These are phyloP conservation scores for Eremomyces bilateralis DNA, from an alignment of 495 filamentous ascomycete species.

Conservation along the genomic window DNA sequence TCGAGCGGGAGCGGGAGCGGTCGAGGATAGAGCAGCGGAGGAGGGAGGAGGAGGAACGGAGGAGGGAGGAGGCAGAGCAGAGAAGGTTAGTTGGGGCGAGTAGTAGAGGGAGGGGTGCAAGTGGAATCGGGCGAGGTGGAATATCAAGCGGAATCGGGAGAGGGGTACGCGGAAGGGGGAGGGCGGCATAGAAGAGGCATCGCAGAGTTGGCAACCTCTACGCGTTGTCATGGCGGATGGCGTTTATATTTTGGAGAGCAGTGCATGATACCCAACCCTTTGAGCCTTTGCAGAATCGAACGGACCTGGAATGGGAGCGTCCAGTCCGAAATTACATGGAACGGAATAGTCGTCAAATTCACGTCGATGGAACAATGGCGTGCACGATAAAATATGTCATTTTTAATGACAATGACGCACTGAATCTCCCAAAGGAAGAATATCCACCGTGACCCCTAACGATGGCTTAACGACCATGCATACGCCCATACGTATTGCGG, in stretches of 20 bases:
- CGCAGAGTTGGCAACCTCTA: background rate
- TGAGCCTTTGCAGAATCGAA: background rate
- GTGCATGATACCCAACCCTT: background rate
- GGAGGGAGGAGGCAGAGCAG: conserved; percentile 52
- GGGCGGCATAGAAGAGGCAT: conserved; percentile 1
- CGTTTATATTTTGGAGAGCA: background rate
- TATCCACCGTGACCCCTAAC: too few relatives aligned
- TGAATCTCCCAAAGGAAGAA: too few relatives aligned
- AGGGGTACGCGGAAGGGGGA: conserved; percentile 9
- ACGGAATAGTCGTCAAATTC: too few relatives aligned
- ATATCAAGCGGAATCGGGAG: conserved; percentile 12
- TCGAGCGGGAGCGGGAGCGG: conserved; percentile 21
- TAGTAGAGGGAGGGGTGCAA: conserved; percentile 18
- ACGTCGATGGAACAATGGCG: too few relatives aligned
- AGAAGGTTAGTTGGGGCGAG: conserved; percentile 26
- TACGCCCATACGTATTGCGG: too few relatives aligned
- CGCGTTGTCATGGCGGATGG: background rate
- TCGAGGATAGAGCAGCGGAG: conserved; percentile 55
- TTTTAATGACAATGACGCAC: too few relatives aligned
- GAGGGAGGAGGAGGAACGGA: conserved; percentile 48
- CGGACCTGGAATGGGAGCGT: too few relatives aligned
- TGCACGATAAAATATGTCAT: too few relatives aligned
- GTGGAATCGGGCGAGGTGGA: conserved; percentile 25
- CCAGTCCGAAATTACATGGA: too few relatives aligned
- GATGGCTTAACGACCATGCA: too few relatives aligned